Percentiles rank a stretch among this genome's conserved stretches.
These are phyloP conservation scores for Thraustochytrium striatum DNA, from an alignment of 352 stramenopile genomes.

Conservation along the genomic window DNA sequence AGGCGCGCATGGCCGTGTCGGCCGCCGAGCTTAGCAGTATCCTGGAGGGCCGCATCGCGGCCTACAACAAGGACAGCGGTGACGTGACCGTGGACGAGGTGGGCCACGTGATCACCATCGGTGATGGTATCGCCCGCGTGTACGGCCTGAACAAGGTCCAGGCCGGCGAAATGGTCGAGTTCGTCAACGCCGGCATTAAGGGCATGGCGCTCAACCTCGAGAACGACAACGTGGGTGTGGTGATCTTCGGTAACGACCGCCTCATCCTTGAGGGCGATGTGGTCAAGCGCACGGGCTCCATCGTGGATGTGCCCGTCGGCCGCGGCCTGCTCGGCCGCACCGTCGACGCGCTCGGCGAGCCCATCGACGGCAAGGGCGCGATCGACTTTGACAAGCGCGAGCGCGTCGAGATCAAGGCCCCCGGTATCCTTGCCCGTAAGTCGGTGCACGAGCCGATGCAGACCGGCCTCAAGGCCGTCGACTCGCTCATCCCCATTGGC, in stretches of 20 bases:
- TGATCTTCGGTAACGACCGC: constrained; percentile 83
- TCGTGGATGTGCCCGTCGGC: constrained; percentile 83
- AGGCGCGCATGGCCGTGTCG: too few relatives aligned
- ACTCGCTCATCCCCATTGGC: constrained; percentile 82
- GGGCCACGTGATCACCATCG: constrained; percentile 76
- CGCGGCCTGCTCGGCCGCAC: constrained; percentile 75
- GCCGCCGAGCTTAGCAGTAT: constrained; percentile 46
- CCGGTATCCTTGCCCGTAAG: constrained; percentile 80
- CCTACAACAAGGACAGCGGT: constrained; percentile 47
- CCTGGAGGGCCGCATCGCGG: constrained; percentile 40
- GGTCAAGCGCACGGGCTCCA: constrained; percentile 79
- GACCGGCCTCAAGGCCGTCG: constrained; percentile 84
- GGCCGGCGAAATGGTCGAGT: constrained; percentile 84
- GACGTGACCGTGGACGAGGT: constrained; percentile 57
- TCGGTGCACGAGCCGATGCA: constrained; percentile 83
- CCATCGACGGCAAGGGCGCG: constrained; percentile 59
- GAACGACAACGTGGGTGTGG: constrained; percentile 82
- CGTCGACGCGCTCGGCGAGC: constrained; percentile 77
- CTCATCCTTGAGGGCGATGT: constrained; percentile 82
- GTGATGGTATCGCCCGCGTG: constrained; percentile 84
- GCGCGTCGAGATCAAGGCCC: constrained; percentile 81
- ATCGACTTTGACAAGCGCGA: constrained; percentile 58
- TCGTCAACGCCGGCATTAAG: constrained; percentile 66
- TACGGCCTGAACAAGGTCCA: constrained; percentile 84
- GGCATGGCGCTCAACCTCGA: constrained; percentile 86